phyloP scores from a whole-genome alignment of 1,139 yeast species.

The Pichia sp. region DNA sequence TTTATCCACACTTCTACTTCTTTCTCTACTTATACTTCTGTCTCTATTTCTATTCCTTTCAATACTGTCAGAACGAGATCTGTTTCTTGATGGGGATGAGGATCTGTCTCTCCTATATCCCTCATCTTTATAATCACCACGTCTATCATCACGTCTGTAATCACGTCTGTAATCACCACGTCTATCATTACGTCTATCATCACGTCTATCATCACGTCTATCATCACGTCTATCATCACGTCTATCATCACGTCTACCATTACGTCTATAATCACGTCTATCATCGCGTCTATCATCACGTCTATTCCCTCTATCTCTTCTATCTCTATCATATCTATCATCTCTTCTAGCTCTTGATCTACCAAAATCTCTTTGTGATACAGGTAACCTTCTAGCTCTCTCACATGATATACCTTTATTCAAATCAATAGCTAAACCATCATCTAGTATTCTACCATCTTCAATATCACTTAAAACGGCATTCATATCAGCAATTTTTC shows the following conservation, averaged over 20 bases:
- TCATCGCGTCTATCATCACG: slow-evolving; percentile 15
- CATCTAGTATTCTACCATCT: slow-evolving; percentile 30
- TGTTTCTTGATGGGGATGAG: background rate
- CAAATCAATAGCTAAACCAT: slow-evolving; percentile 35
- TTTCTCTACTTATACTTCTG: background rate
- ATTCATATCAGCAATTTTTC: slow-evolving; percentile 54
- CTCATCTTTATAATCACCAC: background rate
- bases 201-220: slow-evolving; percentile 27
- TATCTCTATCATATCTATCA: slow-evolving; percentile 12
- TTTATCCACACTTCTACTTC: background rate
- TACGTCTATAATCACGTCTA: slow-evolving; percentile 15
- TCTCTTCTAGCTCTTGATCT: slow-evolving; percentile 2
- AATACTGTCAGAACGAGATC: background rate
- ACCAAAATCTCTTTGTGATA: slow-evolving; percentile 25
- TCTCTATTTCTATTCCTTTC: slow-evolving; percentile 2
- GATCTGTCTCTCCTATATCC: background rate
- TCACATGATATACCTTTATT: slow-evolving; percentile 44
- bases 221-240: slow-evolving; percentile 23
- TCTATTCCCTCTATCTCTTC: slow-evolving; percentile 20
- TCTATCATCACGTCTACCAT: slow-evolving; percentile 16
- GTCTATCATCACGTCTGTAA: background rate
- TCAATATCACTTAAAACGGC: slow-evolving; percentile 49
- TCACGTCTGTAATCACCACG: slow-evolving; percentile 2
- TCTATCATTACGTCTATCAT: slow-evolving; percentile 19
- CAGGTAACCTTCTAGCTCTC: slow-evolving; percentile 52